These are phyloP conservation scores for Candida sp. DNA, from an alignment of 1,139 yeast genomes.

Conservation along the genomic window DNA sequence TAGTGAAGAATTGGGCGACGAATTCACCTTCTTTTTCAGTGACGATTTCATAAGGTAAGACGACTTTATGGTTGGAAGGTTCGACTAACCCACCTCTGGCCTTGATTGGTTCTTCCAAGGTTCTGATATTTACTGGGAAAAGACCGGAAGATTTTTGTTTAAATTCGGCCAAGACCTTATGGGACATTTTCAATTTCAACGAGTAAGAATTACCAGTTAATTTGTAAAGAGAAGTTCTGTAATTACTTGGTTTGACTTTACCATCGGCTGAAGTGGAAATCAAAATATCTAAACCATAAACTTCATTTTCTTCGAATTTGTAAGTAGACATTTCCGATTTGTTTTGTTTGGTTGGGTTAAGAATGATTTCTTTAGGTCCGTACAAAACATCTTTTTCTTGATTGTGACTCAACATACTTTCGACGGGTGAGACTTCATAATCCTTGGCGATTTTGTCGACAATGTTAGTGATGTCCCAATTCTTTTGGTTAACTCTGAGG, in stretches of 20 bases:
- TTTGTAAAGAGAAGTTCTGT: conserved; percentile 70
- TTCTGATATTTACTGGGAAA: conserved; percentile 70
- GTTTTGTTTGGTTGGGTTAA: conserved; percentile 73
- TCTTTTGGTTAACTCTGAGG: conserved; percentile 65
- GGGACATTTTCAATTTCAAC: conserved; percentile 72
- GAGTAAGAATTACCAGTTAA: conserved; percentile 68
- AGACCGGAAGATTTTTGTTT: conserved; percentile 56
- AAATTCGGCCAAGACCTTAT: conserved; percentile 64
- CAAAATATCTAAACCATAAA: conserved; percentile 72
- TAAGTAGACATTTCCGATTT: conserved; percentile 59
- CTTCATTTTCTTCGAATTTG: conserved; percentile 74
- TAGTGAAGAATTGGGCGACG: conserved; percentile 74
- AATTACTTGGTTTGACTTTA: conserved; percentile 59
- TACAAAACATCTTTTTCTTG: conserved; percentile 67
- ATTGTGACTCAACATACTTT: conserved; percentile 77
- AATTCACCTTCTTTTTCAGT: conserved; percentile 67
- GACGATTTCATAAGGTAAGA: conserved; percentile 67
- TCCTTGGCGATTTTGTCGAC: conserved; percentile 64
- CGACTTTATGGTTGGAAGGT: conserved; percentile 66
- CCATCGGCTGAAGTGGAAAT: conserved; percentile 68
- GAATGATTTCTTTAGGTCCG: conserved; percentile 74
- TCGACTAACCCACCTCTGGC: conserved; percentile 77
- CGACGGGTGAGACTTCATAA: conserved; percentile 61
- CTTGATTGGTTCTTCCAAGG: conserved; percentile 66
- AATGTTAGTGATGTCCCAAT: conserved; percentile 73